Evolutionary conservation across 805 yeast species (phyloP).

Genomic region (Hanseniaspora singularis): DNA sequence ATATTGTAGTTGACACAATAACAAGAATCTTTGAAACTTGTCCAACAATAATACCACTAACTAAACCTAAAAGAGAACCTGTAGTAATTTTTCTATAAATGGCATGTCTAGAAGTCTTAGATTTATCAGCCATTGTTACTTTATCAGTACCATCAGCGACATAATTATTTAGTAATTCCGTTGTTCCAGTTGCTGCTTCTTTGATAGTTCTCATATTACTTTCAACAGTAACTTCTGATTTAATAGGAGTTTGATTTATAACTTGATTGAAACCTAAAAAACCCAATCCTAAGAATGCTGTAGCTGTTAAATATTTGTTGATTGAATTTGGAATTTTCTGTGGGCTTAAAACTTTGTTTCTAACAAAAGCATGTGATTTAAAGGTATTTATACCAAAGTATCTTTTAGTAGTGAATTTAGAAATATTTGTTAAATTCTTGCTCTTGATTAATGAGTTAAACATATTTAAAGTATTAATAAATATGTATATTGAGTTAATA

Average conservation of each 20-base stretch:
- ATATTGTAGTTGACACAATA: neutral
- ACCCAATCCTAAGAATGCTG: neutral
- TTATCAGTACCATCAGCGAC: neutral
- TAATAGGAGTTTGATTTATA: neutral
- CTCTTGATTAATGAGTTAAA: neutral
- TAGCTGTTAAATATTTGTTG: neutral
- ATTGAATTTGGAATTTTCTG: neutral
- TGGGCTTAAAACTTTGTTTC: neutral
- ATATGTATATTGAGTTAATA: neutral
- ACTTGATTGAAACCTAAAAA: neutral
- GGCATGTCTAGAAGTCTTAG: constrained; percentile 3
- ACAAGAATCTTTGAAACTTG: constrained; percentile 3
- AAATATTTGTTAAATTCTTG: too few relatives aligned
- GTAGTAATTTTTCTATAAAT: constrained; percentile 13
- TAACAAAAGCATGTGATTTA: neutral
- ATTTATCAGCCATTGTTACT: neutral
- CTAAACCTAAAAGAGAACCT: constrained; percentile 9
- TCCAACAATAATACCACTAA: constrained; percentile 9
- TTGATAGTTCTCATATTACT: neutral
- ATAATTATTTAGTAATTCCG: neutral
- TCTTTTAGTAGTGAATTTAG: neutral
- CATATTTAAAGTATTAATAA: neutral
- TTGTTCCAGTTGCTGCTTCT: neutral
- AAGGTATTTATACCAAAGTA: neutral
- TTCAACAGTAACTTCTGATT: neutral